These are phyloP conservation scores for Vaccinium darrowii DNA, from an alignment of 148 eudicot species.

Conservation along the genomic window DNA sequence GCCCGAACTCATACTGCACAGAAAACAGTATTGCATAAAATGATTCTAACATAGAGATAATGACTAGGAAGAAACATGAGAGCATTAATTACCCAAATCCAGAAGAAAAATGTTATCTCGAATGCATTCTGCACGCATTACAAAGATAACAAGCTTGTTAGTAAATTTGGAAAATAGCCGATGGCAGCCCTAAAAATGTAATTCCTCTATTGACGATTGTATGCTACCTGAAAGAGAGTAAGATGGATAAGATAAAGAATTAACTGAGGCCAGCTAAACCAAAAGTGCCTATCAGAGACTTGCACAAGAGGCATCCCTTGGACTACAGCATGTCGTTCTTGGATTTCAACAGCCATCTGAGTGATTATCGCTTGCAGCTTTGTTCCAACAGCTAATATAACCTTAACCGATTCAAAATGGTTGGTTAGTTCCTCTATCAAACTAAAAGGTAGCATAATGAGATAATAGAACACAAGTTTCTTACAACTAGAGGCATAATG, in stretches of 20 bases:
- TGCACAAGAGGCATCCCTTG: conserved; percentile 96
- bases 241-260: conserved; percentile 74
- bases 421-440: conserved; percentile 14
- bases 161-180: not conserved
- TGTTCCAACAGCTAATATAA: conserved; percentile 74
- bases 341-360: conserved; percentile 84
- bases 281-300: conserved; percentile 80
- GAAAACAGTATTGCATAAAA: not conserved
- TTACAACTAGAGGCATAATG: conserved; percentile 72
- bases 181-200: not conserved
- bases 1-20: conserved; percentile 87
- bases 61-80: not conserved
- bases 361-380: conserved; percentile 89
- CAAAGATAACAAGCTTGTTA: conserved; percentile 10
- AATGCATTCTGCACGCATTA: conserved; percentile 70
- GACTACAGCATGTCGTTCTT: conserved; percentile 83
- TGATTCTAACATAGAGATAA: not conserved
- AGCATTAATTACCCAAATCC: conserved; percentile 64
- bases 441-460: not conserved
- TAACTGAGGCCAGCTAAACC: conserved; percentile 77
- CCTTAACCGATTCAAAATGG: conserved; percentile 35
- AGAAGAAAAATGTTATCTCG: conserved; percentile 76
- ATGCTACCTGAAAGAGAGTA: conserved; percentile 68
- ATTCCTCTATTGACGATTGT: not conserved
- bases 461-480: conserved; percentile 13